Evolutionary conservation across 768 basidiomycete genomes (phyloP).

Genomic region (Phanerochaete sordida): DNA sequence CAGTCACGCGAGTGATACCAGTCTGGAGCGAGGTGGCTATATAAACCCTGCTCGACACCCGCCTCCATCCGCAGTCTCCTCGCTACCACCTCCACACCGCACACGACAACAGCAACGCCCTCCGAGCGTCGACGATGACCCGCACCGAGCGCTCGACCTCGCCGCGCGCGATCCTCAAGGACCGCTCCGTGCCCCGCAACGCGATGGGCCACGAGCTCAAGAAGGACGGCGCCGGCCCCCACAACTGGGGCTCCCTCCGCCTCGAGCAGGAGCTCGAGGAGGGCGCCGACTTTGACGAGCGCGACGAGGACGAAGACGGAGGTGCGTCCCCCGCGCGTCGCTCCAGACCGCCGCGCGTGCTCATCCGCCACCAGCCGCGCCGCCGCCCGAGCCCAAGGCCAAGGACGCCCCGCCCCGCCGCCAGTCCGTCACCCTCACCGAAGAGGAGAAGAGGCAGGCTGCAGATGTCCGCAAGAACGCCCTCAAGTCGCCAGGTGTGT

Average conservation of each 20-base stretch:
- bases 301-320: constrained; percentile 28
- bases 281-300: constrained; percentile 56
- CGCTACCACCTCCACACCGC: not conserved
- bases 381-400: not conserved
- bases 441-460: constrained; percentile 66
- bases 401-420: constrained; percentile 26
- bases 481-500: constrained; percentile 54
- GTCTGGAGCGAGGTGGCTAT: constrained; percentile 13
- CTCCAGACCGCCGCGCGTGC: not conserved
- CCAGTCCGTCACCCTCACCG: constrained; percentile 43
- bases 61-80: not conserved
- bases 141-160: constrained; percentile 72
- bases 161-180: constrained; percentile 69
- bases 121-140: constrained; percentile 47
- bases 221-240: constrained; percentile 76
- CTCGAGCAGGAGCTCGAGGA: constrained; percentile 62
- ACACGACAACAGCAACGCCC: constrained; percentile 14
- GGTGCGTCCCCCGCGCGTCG: constrained; percentile 2
- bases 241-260: constrained; percentile 80
- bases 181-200: constrained; percentile 76
- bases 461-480: constrained; percentile 69
- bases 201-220: constrained; percentile 69
- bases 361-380: not conserved
- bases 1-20: constrained; percentile 10
- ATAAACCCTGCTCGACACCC: constrained; percentile 3